These are phyloP conservation scores for Rubroshorea leprosula DNA, from an alignment of 345 rosid genomes.

Conservation along the genomic window DNA sequence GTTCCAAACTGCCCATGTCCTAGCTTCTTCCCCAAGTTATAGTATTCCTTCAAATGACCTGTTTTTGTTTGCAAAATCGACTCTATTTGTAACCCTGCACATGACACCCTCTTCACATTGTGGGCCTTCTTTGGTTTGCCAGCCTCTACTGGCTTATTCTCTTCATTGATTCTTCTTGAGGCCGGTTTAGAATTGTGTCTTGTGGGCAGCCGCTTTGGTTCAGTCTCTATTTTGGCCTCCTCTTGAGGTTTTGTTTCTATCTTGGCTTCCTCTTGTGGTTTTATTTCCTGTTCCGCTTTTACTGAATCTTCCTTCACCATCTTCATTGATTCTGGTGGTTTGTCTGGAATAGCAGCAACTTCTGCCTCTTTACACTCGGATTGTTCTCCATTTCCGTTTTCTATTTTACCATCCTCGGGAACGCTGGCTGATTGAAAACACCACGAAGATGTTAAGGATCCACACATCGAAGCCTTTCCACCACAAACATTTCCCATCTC, in stretches of 20 bases:
- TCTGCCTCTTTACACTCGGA: constrained; percentile 16
- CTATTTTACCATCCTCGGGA: constrained; percentile 1
- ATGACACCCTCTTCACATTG: constrained; percentile 44
- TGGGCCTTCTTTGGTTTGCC: constrained; percentile 31
- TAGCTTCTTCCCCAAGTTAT: constrained; percentile 61
- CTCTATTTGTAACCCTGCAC: constrained; percentile 53
- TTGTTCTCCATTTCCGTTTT: not conserved
- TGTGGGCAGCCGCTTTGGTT: constrained; percentile 13
- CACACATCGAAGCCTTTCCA: constrained; percentile 25
- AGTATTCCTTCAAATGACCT: constrained; percentile 61
- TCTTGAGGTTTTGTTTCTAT: constrained; percentile 14
- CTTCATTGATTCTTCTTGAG: constrained; percentile 3
- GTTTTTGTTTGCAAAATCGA: constrained; percentile 59
- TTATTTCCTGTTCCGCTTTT: constrained; percentile 8
- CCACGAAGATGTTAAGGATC: constrained; percentile 15
- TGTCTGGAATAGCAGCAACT: constrained; percentile 13
- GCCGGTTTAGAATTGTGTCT: constrained; percentile 13
- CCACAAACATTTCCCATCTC: constrained; percentile 66
- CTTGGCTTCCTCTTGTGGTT: constrained; percentile 6
- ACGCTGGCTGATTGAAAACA: constrained; percentile 20
- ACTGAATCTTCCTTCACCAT: constrained; percentile 30
- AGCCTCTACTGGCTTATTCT: constrained; percentile 15
- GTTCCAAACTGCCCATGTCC: constrained; percentile 96
- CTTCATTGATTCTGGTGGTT: constrained; percentile 37
- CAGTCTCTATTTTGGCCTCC: constrained; percentile 13